Base-by-base conservation (phyloP, 2,329 filamentous ascomycete species). In the Pseudocercospora crystallina region DNA sequence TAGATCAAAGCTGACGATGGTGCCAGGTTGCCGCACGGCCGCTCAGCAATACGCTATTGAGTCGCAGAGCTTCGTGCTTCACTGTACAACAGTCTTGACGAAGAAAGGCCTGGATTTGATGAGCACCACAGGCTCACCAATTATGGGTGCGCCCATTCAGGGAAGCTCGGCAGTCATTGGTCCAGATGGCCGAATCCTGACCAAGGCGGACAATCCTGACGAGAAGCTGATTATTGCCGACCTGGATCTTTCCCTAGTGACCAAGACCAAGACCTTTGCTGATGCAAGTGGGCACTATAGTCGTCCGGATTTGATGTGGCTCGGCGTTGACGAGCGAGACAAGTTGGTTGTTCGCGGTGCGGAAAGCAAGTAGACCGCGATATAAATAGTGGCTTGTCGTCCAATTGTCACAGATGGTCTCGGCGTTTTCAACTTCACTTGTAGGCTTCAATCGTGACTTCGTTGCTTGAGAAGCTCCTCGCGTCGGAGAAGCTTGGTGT, bases 41-140 rank as follows among this genome's bases (percentile, higher is more conserved):
- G 76, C 78, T 0, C 77, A 77, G 53, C 73, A 75, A 0, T 82
- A 83, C 56, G 80, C 81, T 1, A 75, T 84, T 8, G 82, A 85
- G 60, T 74, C 77, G 1, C 70, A 71, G 8, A 65, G 76, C 0
- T 84, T 78, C 52, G 81, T 84, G 1, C 71, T 83, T 2, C 78
- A 81, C 55, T 68, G 68, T 41, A 80, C 79, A 0, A 64, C 73
- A 0, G 70, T 83, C 2, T 69, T 80, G 43, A 72, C 69, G 0
- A 57, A 75, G 5, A 61, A 69, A 11, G 80, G 74, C 0, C 71
- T 79, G 10, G 60, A 75, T 2, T 45, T 51, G 2, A 72, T 81
- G 63, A 63, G 66, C 7, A 78, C 75, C 0, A 58, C 68, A 8
- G 69, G 68, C 0, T 72, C 73, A 0, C 57, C 72, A 0, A 51